phyloP scores from a whole-genome alignment of 176 grass and related monocot genomes.

The Paspalum notatum region DNA sequence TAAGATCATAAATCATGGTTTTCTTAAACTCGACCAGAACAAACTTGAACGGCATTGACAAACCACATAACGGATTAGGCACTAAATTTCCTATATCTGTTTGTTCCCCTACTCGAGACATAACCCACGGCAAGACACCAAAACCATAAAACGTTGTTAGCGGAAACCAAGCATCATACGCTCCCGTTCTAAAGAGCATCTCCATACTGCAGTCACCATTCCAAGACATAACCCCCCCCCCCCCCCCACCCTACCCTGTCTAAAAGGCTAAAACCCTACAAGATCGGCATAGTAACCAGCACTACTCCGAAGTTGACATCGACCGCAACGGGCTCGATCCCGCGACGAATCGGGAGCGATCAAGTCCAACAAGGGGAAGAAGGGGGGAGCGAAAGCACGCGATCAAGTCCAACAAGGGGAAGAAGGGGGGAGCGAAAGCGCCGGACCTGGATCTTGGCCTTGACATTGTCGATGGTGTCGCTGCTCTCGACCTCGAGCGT shows the following conservation, averaged over 20 bases:
- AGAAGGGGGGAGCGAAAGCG: not conserved
- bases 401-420: not conserved
- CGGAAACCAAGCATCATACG: not conserved
- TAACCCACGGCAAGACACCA: not conserved
- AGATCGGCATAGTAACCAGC: not conserved
- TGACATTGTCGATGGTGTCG: conserved; percentile 87
- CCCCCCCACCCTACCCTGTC: too few relatives aligned
- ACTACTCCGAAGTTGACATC: not conserved
- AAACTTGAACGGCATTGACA: not conserved
- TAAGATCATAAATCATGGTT: not conserved
- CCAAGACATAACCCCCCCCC: not conserved
- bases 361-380: not conserved
- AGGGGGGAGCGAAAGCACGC: not conserved
- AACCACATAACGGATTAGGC: not conserved
- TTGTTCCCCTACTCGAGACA: not conserved
- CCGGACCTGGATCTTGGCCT: conserved; percentile 82
- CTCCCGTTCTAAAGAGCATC: not conserved
- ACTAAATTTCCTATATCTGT: not conserved
- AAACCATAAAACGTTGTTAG: not conserved
- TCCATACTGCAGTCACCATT: not conserved
- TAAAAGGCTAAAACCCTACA: not conserved
- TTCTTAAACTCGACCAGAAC: not conserved
- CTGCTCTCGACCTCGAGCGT: conserved; percentile 88
- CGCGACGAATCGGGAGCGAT: not conserved
- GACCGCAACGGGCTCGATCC: not conserved